Percentiles rank a stretch among this genome's conserved stretches.
Conservation (phyloP, 208 protist species). For the Leishmania mexicana region DNA sequence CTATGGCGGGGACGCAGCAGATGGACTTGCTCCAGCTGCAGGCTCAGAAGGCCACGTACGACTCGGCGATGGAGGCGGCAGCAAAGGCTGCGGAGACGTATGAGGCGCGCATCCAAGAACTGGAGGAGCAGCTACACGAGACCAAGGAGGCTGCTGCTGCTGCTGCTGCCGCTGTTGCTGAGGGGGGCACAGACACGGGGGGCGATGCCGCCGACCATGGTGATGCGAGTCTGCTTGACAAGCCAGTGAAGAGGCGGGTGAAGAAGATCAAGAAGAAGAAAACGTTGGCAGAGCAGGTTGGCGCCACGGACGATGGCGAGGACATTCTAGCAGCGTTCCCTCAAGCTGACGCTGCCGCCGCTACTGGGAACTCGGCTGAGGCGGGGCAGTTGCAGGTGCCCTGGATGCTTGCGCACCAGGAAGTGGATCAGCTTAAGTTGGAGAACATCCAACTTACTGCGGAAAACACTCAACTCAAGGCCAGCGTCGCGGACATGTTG, state of each 20-base stretch:
- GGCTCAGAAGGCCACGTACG: conserved; percentile 27
- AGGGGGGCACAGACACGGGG: neutral
- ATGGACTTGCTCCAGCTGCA: conserved; percentile 31
- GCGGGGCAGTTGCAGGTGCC: conserved; percentile 14
- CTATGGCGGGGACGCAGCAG: conserved; percentile 26
- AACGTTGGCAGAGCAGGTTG: conserved; percentile 49
- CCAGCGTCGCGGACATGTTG: conserved; percentile 47
- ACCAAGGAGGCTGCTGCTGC: conserved; percentile 18
- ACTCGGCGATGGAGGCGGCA: conserved; percentile 31
- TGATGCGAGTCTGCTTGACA: conserved; percentile 6
- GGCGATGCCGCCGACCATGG: conserved; percentile 9
- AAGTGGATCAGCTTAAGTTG: conserved; percentile 44
- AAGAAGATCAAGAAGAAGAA: conserved; percentile 59
- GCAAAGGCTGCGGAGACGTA: conserved; percentile 35
- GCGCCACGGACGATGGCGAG: conserved; percentile 29
- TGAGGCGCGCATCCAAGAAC: conserved; percentile 38
- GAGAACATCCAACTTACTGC: conserved; percentile 56
- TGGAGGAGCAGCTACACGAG: conserved; percentile 46
- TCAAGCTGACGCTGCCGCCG: conserved; percentile 10
- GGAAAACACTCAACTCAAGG: conserved; percentile 65
- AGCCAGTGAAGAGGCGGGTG: conserved; percentile 41
- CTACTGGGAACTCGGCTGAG: neutral
- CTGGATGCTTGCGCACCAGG: conserved; percentile 21
- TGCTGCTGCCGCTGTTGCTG: neutral
- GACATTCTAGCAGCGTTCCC: conserved; percentile 25